Evolutionary conservation across 2,329 filamentous ascomycete species (phyloP).

Genomic region (Phaeosphaeriaceae sp.): DNA sequence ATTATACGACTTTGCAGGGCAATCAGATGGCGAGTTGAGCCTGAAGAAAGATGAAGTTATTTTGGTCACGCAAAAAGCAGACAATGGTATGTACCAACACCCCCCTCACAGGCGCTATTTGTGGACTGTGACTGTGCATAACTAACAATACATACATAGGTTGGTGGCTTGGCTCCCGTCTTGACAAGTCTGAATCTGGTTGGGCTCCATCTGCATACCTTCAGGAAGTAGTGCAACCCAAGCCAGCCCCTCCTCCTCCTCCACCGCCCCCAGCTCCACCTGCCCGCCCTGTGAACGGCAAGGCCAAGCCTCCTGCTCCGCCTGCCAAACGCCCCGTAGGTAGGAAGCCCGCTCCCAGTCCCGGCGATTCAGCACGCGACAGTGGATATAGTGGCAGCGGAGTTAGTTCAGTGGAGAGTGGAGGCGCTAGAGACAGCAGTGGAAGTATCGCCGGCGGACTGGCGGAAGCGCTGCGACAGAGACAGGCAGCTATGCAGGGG

Average conservation of each 20-base stretch:
- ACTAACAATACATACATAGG: slow-evolving; percentile 60
- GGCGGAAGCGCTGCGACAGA: slow-evolving; percentile 57
- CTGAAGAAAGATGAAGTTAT: slow-evolving; percentile 81
- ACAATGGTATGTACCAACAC: slow-evolving; percentile 73
- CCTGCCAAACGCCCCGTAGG: slow-evolving; percentile 79
- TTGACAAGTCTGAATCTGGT: slow-evolving; percentile 72
- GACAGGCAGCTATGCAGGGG: slow-evolving; percentile 58
- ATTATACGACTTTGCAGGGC: slow-evolving; percentile 88
- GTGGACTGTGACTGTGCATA: background rate
- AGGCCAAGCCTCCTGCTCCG: slow-evolving; percentile 76
- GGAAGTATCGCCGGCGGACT: slow-evolving; percentile 57
- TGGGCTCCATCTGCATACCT: slow-evolving; percentile 96
- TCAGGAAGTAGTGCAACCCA: slow-evolving; percentile 69
- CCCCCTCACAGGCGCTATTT: background rate
- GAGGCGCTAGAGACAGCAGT: slow-evolving; percentile 47
- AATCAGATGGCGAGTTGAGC: slow-evolving; percentile 83
- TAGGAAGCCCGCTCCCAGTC: slow-evolving; percentile 69
- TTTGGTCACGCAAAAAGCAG: slow-evolving; percentile 91
- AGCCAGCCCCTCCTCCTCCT: slow-evolving; percentile 63
- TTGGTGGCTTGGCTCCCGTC: slow-evolving; percentile 92
- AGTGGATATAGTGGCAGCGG: slow-evolving; percentile 54
- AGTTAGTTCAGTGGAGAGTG: slow-evolving; percentile 45
- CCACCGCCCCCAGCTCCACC: slow-evolving; percentile 56
- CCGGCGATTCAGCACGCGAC: slow-evolving; percentile 70
- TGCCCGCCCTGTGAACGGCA: slow-evolving; percentile 69